Evolutionary conservation across 2,329 filamentous ascomycete genomes (phyloP).

Genomic region (Talaromyces sp.): DNA sequence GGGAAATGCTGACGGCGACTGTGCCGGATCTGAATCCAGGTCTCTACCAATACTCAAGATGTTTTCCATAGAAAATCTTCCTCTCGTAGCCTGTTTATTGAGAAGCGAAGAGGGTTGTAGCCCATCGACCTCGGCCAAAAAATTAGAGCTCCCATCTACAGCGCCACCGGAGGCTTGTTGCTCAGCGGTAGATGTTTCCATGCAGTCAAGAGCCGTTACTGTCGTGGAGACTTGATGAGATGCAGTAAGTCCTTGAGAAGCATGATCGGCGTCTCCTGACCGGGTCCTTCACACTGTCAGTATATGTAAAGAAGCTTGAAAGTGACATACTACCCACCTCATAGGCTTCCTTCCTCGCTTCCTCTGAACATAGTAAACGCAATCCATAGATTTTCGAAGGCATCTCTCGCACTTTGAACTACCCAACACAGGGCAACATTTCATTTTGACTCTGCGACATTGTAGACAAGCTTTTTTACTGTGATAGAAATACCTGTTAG

Average conservation of each 20-base stretch:
- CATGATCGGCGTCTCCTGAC: neutral
- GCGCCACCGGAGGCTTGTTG: neutral
- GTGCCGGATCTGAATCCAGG: neutral
- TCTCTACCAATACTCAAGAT: neutral
- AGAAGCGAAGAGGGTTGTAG: neutral
- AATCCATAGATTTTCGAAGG: conserved; percentile 7
- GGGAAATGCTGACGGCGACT: neutral
- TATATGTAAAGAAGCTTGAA: neutral
- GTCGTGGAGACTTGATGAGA: neutral
- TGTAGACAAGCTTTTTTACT: neutral
- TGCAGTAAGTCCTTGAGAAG: neutral
- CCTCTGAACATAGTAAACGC: neutral
- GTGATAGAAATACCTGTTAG: neutral
- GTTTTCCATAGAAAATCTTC: neutral
- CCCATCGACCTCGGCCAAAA: neutral
- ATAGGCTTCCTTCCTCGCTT: neutral
- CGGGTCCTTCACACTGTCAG: neutral
- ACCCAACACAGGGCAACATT: neutral
- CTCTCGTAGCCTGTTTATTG: neutral
- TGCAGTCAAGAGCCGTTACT: neutral
- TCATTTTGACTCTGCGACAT: neutral
- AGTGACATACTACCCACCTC: neutral
- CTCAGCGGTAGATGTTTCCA: neutral
- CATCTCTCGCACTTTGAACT: conserved; percentile 2
- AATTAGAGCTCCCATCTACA: neutral